These are phyloP conservation scores for Aechmea fasciata DNA, from an alignment of 176 grass and related monocot species.

Conservation along the genomic window DNA sequence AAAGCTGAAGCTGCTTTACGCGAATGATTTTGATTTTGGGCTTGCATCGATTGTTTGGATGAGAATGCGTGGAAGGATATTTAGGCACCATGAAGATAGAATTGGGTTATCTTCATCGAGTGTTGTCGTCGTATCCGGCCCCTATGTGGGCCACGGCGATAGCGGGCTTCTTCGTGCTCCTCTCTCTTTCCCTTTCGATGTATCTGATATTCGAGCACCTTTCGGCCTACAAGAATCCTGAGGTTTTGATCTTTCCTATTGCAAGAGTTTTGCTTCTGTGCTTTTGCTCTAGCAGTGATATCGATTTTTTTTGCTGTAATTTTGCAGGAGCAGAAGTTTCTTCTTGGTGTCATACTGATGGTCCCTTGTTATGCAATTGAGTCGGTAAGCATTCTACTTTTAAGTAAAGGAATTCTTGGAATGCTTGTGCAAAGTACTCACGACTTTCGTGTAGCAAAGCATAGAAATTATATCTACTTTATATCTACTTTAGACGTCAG, in stretches of 20 bases:
- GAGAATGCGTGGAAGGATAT: no score
- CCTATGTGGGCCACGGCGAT: neutral
- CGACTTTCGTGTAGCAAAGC: no score
- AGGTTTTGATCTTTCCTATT: neutral
- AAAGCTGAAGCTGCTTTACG: no score
- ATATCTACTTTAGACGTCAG: no score
- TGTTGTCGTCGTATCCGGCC: neutral
- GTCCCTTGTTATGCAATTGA: slow-evolving; percentile 92
- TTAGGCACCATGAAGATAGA: neutral
- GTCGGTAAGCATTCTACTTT: slow-evolving; percentile 39
- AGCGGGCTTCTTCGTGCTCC: neutral
- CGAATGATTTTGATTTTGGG: no score
- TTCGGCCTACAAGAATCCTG: slow-evolving; percentile 6
- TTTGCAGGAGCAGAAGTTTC: slow-evolving; percentile 93
- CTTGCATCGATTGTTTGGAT: no score
- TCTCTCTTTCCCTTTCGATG: neutral
- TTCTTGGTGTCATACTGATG: slow-evolving; percentile 93
- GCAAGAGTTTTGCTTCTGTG: neutral
- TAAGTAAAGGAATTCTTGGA: neutral
- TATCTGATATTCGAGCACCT: slow-evolving; percentile 7
- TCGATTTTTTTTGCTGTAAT: slow-evolving; percentile 6
- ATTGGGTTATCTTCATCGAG: neutral
- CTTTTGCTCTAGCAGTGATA: neutral
- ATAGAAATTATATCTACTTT: no score
- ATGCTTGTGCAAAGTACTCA: neutral